Conservation (phyloP, 495 filamentous ascomycete genomes). For the Aspergillus cavernicola region DNA sequence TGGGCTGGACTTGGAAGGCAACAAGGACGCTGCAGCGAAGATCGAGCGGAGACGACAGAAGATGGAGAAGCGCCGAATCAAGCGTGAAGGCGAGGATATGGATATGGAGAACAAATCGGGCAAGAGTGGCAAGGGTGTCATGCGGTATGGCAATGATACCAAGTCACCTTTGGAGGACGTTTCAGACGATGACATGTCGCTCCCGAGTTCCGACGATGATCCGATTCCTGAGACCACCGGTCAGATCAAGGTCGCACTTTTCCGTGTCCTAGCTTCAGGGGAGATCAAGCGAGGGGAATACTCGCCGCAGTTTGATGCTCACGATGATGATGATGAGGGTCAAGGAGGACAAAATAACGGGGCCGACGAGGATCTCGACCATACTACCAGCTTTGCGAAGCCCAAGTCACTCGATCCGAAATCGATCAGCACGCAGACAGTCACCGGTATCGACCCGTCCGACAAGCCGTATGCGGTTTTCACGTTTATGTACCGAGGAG, state of each 20-base stretch:
- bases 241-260: conserved; percentile 97
- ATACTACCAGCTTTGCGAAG: conserved; percentile 98
- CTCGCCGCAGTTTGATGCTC: conserved; percentile 94
- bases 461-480: conserved; percentile 96
- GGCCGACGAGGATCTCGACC: conserved; percentile 73
- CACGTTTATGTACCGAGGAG: conserved; percentile 96
- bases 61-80: conserved; percentile 78
- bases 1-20: conserved; percentile 82
- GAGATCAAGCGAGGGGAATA: conserved; percentile 98
- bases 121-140: conserved; percentile 54
- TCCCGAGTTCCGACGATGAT: conserved; percentile 81
- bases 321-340: conserved; percentile 80
- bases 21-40: conserved; percentile 76
- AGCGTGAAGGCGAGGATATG: conserved; percentile 55
- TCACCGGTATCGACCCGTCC: conserved; percentile 94
- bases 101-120: conserved; percentile 46
- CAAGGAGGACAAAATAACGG: conserved; percentile 42
- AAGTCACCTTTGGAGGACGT: conserved; percentile 69
- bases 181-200: conserved; percentile 62
- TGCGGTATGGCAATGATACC: conserved; percentile 73
- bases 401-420: conserved; percentile 96
- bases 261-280: conserved; percentile 89
- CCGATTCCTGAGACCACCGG: conserved; percentile 90
- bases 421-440: conserved; percentile 95
- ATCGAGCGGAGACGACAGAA: conserved; percentile 83